Percentiles rank a stretch among this genome's conserved stretches.
Conservation (phyloP, 768 basidiomycete species). For the Boletus insuetus region DNA sequence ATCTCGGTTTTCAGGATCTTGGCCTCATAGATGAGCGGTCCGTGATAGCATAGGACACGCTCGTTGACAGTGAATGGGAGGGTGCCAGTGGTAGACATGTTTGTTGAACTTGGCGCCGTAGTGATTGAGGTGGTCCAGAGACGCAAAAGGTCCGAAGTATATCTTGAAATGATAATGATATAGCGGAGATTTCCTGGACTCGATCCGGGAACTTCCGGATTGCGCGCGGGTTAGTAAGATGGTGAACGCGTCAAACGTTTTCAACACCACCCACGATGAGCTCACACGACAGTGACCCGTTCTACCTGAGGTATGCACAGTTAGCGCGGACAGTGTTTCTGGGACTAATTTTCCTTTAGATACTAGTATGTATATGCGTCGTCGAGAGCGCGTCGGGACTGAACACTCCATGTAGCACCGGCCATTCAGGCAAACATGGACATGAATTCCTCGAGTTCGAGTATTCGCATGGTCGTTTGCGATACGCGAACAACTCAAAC, state of each 20-base stretch:
- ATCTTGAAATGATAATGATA: too few relatives aligned
- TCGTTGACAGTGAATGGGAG: conserved; percentile 59
- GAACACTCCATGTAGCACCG: conserved; percentile 44
- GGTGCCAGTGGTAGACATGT: conserved; percentile 14
- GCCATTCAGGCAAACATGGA: conserved; percentile 97
- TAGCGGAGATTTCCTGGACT: too few relatives aligned
- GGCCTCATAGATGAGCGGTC: conserved; percentile 93
- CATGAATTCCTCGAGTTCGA: conserved; percentile 99
- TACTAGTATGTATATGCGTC: conserved; percentile 44
- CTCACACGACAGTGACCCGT: conserved; percentile 63
- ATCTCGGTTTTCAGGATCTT: conserved; percentile 75
- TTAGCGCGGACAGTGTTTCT: background rate
- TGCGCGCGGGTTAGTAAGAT: too few relatives aligned
- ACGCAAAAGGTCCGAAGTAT: too few relatives aligned
- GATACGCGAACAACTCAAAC: conserved; percentile 99
- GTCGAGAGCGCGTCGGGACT: background rate
- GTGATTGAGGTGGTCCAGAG: too few relatives aligned
- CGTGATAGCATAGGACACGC: conserved; percentile 90
- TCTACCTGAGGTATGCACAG: conserved; percentile 66
- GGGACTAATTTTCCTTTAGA: conserved; percentile 32
- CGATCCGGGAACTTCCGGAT: background rate
- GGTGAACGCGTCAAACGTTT: background rate
- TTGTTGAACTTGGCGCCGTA: too few relatives aligned
- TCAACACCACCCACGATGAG: conserved; percentile 23
- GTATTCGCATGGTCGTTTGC: conserved; percentile 92